phyloP scores from a whole-genome alignment of 495 filamentous ascomycete genomes.

The Terfezia claveryi region DNA sequence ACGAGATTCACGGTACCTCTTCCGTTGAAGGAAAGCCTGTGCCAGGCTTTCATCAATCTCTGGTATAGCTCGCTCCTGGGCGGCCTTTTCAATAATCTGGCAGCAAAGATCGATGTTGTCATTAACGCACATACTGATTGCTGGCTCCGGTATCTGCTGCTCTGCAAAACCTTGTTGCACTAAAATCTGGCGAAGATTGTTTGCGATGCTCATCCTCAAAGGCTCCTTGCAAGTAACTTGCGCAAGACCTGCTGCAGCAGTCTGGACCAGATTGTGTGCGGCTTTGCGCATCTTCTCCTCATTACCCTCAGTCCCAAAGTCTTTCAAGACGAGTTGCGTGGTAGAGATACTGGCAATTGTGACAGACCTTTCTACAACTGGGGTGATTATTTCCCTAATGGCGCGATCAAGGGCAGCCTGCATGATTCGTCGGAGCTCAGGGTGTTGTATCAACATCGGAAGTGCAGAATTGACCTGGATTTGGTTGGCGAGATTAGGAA shows the following conservation, averaged over 20 bases:
- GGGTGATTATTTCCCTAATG: conserved; percentile 82
- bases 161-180: conserved; percentile 58
- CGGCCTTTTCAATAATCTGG: conserved; percentile 75
- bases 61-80: conserved; percentile 72
- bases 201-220: conserved; percentile 80
- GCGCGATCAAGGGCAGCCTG: conserved; percentile 64
- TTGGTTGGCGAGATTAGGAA: conserved; percentile 56
- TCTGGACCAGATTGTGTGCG: conserved; percentile 76
- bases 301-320: conserved; percentile 82
- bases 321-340: conserved; percentile 77
- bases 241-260: conserved; percentile 76
- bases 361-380: conserved; percentile 89
- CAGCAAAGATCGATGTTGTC: conserved; percentile 90
- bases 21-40: conserved; percentile 45
- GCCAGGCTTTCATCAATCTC: conserved; percentile 89
- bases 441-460: conserved; percentile 35
- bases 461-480: conserved; percentile 20
- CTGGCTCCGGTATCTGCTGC: conserved; percentile 30
- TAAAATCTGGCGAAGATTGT: conserved; percentile 65
- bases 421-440: conserved; percentile 58
- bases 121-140: conserved; percentile 91
- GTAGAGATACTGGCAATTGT: conserved; percentile 95
- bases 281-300: conserved; percentile 64
- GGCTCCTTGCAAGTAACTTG: conserved; percentile 97
- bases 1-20: conserved; percentile 43